Evolutionary conservation across 2,329 filamentous ascomycete species (phyloP).

Genomic region (Aureobasidium sp.): DNA sequence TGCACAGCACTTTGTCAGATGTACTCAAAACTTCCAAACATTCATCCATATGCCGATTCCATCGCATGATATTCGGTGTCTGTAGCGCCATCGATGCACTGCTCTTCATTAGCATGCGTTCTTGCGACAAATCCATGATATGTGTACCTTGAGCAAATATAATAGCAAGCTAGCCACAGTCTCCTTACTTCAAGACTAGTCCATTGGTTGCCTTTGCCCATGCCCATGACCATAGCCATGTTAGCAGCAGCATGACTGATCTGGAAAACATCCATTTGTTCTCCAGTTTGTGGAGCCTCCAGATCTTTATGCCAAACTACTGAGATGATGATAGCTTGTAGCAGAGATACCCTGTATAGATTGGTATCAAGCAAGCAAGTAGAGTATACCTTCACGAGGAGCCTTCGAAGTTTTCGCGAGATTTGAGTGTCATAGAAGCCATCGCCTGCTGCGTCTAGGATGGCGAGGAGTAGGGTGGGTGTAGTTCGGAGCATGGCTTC

Average conservation of each 20-base stretch:
- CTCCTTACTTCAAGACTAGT: background rate
- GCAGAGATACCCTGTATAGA: background rate
- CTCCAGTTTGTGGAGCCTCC: background rate
- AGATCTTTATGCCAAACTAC: background rate
- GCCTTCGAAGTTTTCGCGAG: background rate
- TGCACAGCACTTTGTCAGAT: background rate
- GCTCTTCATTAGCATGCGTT: background rate
- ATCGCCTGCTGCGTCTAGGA: background rate
- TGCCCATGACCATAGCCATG: background rate
- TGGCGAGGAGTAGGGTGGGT: background rate
- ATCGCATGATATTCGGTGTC: background rate
- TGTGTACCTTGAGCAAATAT: background rate
- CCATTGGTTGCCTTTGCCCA: background rate
- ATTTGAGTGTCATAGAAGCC: background rate
- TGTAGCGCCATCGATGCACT: background rate
- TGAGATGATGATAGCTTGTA: background rate
- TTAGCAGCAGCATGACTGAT: background rate
- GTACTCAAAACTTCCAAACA: background rate
- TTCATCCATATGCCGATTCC: background rate
- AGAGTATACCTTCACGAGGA: background rate
- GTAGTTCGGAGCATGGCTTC: background rate
- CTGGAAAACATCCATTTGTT: background rate
- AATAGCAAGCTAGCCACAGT: background rate
- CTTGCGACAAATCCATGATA: rapidly evolving
- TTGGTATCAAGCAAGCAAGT: background rate